Percentiles rank a stretch among this genome's conserved stretches.
These are phyloP conservation scores for Lasiodiplodia citricola DNA, from an alignment of 2,329 filamentous ascomycete species.

Conservation along the genomic window DNA sequence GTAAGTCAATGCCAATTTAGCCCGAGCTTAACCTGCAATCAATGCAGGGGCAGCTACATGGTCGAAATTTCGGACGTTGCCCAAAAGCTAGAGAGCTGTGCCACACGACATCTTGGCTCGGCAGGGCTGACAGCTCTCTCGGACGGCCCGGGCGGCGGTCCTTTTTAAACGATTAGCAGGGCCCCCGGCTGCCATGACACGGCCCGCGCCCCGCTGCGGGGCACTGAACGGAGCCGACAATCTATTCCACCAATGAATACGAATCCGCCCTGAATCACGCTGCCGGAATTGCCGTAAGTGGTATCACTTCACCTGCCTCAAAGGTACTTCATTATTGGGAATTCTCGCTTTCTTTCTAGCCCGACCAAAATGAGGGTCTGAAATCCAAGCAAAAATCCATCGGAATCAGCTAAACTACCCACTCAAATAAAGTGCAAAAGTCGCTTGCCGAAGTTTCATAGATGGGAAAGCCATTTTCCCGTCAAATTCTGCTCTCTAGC, in stretches of 20 bases:
- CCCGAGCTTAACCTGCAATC: neutral
- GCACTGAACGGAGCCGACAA: neutral
- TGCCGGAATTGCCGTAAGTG: neutral
- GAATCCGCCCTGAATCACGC: neutral
- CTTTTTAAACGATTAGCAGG: neutral
- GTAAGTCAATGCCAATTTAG: neutral
- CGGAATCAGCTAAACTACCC: no score
- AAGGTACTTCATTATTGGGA: no score
- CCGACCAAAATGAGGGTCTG: no score
- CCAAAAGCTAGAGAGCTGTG: slow-evolving; percentile 3
- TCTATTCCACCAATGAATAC: slow-evolving; percentile 8
- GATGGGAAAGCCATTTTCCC: no score
- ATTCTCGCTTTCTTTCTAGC: no score
- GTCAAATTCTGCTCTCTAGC: no score
- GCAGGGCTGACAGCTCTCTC: neutral
- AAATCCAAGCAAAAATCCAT: no score
- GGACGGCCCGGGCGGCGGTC: neutral
- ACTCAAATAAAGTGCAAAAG: no score
- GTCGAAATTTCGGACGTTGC: neutral
- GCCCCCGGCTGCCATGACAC: neutral
- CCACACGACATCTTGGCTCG: neutral
- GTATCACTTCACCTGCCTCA: neutral
- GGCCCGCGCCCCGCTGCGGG: slow-evolving; percentile 9
- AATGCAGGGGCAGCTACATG: neutral
- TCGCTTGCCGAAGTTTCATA: no score